Conservation (phyloP, 169 alveolate genomes). For the Eimeria acervulina region DNA sequence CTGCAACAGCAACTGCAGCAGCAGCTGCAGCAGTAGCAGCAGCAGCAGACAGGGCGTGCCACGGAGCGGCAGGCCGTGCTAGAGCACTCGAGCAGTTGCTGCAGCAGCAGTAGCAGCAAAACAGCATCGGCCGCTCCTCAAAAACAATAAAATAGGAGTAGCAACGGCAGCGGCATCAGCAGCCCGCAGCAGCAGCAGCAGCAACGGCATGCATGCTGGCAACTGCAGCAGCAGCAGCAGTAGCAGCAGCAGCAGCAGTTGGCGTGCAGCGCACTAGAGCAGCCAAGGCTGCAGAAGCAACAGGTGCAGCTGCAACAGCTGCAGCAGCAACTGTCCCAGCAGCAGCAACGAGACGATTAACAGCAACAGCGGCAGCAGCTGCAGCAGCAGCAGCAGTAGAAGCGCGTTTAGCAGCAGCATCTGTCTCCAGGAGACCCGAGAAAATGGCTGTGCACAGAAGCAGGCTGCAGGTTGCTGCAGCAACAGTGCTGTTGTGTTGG, state of each 20-base stretch:
- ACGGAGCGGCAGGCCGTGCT: not conserved
- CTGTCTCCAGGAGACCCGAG: not conserved
- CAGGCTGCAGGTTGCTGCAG: not conserved
- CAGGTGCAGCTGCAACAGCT: not conserved
- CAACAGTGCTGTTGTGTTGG: slow-evolving; percentile 4
- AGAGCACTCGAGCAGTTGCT: not conserved
- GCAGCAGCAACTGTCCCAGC: not conserved
- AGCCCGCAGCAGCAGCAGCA: no score
- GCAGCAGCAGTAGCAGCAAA: not conserved
- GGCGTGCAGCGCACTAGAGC: slow-evolving; percentile 7
- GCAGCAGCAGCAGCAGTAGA: not conserved
- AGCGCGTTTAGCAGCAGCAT: not conserved
- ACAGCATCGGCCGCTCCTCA: not conserved
- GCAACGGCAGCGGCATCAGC: slow-evolving; percentile 11
- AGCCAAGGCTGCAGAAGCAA: slow-evolving; percentile 1
- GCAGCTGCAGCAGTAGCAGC: not conserved
- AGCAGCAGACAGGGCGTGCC: not conserved
- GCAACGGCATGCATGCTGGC: not conserved
- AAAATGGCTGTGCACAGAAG: not conserved
- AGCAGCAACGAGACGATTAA: not conserved
- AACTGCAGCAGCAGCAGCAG: slow-evolving; percentile 16
- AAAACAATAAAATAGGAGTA: not conserved
- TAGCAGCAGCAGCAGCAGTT: slow-evolving; percentile 30
- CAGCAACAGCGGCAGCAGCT: slow-evolving; percentile 16
- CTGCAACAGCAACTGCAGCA: slow-evolving; percentile 1